A percentile compares a stretch with the other conserved stretches of the same genome.
Evolutionary conservation across 1,284 basidiomycete genomes (phyloP).

Genomic region (Xanthoconium separans): DNA sequence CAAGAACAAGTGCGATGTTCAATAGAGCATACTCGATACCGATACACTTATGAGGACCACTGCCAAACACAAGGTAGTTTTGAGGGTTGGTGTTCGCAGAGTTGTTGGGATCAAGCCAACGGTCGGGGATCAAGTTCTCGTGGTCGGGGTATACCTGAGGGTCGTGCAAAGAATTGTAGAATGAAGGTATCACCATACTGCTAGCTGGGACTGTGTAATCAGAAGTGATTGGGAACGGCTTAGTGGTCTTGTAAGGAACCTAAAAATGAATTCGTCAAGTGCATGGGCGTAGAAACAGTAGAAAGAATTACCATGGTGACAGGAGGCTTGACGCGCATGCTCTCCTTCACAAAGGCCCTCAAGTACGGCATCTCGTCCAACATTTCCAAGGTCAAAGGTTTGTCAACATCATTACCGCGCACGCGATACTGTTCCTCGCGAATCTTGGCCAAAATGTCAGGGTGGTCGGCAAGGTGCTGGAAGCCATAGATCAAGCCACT

Average conservation of each 20-base stretch:
- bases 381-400: slow-evolving; percentile 85
- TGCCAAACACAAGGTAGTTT: slow-evolving; percentile 96
- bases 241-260: slow-evolving; percentile 93
- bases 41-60: slow-evolving; percentile 92
- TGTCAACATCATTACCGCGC: slow-evolving; percentile 77
- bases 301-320: slow-evolving; percentile 79
- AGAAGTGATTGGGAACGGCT: slow-evolving; percentile 87
- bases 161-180: slow-evolving; percentile 94
- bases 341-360: slow-evolving; percentile 90
- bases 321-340: slow-evolving; percentile 86
- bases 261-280: slow-evolving; percentile 29
- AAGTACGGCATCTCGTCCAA: slow-evolving; percentile 94
- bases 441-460: slow-evolving; percentile 87
- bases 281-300: slow-evolving; percentile 1
- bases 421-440: slow-evolving; percentile 89
- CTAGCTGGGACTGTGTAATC: slow-evolving; percentile 91
- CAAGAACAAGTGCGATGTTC: slow-evolving; percentile 88
- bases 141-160: slow-evolving; percentile 86
- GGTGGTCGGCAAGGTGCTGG: slow-evolving; percentile 94
- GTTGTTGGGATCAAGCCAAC: slow-evolving; percentile 88
- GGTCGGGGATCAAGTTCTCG: slow-evolving; percentile 82
- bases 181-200: slow-evolving; percentile 97
- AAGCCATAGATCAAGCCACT: slow-evolving; percentile 91
- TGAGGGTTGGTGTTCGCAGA: slow-evolving; percentile 84
- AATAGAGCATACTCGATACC: slow-evolving; percentile 91